Conservation (phyloP, 805 yeast genomes). For the Ogataea neopini region DNA sequence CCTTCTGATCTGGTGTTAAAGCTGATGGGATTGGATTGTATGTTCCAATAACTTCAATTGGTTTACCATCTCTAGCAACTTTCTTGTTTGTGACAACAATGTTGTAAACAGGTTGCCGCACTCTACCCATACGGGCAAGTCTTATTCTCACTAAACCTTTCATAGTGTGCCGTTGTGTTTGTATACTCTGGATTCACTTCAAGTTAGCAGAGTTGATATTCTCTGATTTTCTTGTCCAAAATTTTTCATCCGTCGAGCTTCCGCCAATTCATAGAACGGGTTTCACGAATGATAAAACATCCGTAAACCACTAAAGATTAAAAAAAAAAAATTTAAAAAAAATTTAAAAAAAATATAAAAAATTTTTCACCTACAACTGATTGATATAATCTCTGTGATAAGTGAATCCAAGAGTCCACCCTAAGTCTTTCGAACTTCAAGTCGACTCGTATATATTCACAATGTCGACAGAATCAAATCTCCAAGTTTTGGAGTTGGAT, state of each 20-base stretch:
- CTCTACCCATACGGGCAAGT: constrained; percentile 90
- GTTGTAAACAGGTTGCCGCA: constrained; percentile 83
- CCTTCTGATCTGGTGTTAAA: constrained; percentile 59
- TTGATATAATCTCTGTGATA: not conserved
- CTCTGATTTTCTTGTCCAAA: not conserved
- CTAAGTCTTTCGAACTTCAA: not conserved
- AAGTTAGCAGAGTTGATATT: no score
- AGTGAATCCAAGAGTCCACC: not conserved
- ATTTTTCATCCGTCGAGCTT: constrained; percentile 7
- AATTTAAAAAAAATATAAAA: not conserved
- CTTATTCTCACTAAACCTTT: constrained; percentile 83
- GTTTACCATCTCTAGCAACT: constrained; percentile 82
- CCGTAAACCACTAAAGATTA: constrained; percentile 3
- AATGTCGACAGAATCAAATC: constrained; percentile 15
- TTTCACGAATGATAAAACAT: not conserved
- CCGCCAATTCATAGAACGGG: not conserved
- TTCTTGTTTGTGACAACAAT: constrained; percentile 81
- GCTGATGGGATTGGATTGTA: constrained; percentile 83
- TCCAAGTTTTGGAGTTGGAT: constrained; percentile 49
- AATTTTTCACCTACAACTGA: constrained; percentile 5
- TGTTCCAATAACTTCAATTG: constrained; percentile 94
- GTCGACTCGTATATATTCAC: not conserved
- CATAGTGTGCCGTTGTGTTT: constrained; percentile 30
- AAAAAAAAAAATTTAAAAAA: not conserved
- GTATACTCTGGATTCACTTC: no score